A percentile compares a stretch with the other conserved stretches of the same genome.
Evolutionary conservation across 2,329 filamentous ascomycete species (phyloP).

Genomic region (Curvularia verruculosa): DNA sequence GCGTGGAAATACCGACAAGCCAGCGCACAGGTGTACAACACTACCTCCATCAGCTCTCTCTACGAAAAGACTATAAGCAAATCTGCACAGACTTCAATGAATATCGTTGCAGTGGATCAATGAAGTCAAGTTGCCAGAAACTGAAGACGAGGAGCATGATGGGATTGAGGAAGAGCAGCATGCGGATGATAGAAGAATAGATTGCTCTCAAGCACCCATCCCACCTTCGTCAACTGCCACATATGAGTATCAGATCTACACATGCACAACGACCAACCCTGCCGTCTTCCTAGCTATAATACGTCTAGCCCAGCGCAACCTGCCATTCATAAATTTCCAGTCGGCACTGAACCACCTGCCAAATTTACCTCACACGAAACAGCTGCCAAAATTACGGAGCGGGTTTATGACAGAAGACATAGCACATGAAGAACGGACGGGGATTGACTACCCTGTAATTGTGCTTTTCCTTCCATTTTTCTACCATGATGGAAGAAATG

Average conservation of each 20-base stretch:
- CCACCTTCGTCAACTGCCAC: background rate
- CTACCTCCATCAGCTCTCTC: conserved; percentile 12
- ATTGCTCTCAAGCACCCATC: conserved; percentile 6
- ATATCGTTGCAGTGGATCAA: background rate
- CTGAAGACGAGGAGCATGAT: background rate
- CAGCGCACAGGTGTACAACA: conserved; percentile 7
- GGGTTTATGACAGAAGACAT: conserved; percentile 8
- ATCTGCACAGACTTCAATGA: conserved; percentile 1
- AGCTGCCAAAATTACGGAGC: conserved; percentile 6
- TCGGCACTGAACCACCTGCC: conserved; percentile 29
- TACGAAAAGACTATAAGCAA: background rate
- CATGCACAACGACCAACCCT: conserved; percentile 22
- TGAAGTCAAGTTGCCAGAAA: background rate
- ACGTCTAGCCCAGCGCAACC: conserved; percentile 28
- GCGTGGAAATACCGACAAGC: conserved; percentile 9
- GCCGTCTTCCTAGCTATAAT: conserved; percentile 29
- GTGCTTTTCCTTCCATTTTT: conserved; percentile 27
- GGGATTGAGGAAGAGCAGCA: background rate
- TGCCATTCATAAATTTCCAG: conserved; percentile 24
- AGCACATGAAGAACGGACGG: background rate
- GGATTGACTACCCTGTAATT: background rate
- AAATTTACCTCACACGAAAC: conserved; percentile 15
- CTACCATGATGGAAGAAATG: conserved; percentile 23
- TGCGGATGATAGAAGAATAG: background rate
- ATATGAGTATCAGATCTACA: conserved; percentile 24